These are phyloP conservation scores for Stenogyne calaminthoides DNA, from an alignment of 305 asterid species.

Conservation along the genomic window DNA sequence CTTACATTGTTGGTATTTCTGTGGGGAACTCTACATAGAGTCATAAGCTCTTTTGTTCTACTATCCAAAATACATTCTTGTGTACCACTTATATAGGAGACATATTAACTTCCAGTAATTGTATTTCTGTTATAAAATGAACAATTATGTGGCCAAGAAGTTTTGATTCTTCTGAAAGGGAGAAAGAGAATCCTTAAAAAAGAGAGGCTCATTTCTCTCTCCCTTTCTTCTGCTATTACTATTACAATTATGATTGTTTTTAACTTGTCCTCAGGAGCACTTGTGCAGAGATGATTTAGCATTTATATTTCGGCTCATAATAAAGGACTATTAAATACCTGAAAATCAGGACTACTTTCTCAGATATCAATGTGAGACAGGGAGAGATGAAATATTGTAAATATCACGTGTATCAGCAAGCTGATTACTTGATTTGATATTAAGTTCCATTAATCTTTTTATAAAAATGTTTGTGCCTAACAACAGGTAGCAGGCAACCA, in stretches of 20 bases:
- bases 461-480: conserved; percentile 38
- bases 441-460: conserved; percentile 11
- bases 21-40: not conserved
- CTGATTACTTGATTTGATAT: conserved; percentile 10
- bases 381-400: not conserved
- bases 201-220: too few relatives aligned
- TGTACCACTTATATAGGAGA: not conserved
- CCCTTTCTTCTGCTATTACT: too few relatives aligned
- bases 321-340: not conserved
- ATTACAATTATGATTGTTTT: too few relatives aligned
- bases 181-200: too few relatives aligned
- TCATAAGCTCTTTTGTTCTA: conserved; percentile 15
- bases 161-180: too few relatives aligned
- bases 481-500: conserved; percentile 89
- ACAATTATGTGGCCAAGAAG: too few relatives aligned
- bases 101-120: not conserved
- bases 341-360: not conserved
- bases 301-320: conserved; percentile 70
- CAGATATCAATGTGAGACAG: not conserved
- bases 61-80: conserved; percentile 19
- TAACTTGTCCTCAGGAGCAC: conserved; percentile 89
- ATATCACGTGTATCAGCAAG: not conserved
- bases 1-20: not conserved
- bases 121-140: conserved; percentile 3
- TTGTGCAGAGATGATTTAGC: conserved; percentile 84